A percentile compares a stretch with the other conserved stretches of the same genome.
These are phyloP conservation scores for Tremellales sp. DNA, from an alignment of 1,284 basidiomycete genomes.

Conservation along the genomic window DNA sequence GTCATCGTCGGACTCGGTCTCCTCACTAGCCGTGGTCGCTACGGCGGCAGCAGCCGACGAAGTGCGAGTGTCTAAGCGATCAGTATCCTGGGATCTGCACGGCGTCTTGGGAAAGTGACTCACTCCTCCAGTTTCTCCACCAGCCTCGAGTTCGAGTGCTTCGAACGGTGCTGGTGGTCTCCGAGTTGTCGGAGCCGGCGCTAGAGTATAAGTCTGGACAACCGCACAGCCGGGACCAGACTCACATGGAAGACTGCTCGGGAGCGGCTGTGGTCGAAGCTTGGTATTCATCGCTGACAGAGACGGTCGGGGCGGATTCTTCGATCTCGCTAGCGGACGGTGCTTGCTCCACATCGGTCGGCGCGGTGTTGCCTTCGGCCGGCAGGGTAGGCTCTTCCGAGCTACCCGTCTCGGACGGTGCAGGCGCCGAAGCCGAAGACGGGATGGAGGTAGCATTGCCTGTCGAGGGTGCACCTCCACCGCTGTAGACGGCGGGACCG, in stretches of 20 bases:
- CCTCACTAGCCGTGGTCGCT: background rate
- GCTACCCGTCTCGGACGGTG: background rate
- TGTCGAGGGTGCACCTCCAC: background rate
- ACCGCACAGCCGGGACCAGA: background rate
- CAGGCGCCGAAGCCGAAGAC: background rate
- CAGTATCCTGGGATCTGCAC: background rate
- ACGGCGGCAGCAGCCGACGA: background rate
- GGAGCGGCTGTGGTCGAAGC: background rate
- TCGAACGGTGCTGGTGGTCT: background rate
- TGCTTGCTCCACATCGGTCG: too few species aligned
- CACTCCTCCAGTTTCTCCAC: background rate
- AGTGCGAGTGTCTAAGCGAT: too few species aligned
- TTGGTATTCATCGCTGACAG: background rate
- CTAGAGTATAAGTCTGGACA: background rate
- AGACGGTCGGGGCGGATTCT: background rate
- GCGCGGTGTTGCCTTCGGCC: too few species aligned
- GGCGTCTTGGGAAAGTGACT: background rate
- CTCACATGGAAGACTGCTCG: background rate
- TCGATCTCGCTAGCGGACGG: too few species aligned
- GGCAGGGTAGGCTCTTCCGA: background rate
- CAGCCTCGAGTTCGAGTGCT: background rate
- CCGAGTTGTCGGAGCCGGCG: background rate
- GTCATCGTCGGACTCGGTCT: background rate
- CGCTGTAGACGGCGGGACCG: conserved; percentile 13
- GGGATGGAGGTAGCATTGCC: background rate